Evolutionary conservation across 2,329 filamentous ascomycete genomes (phyloP), one percentile per base, ranked within the genome.

Genomic region (Elsinoe ampelina): DNA sequence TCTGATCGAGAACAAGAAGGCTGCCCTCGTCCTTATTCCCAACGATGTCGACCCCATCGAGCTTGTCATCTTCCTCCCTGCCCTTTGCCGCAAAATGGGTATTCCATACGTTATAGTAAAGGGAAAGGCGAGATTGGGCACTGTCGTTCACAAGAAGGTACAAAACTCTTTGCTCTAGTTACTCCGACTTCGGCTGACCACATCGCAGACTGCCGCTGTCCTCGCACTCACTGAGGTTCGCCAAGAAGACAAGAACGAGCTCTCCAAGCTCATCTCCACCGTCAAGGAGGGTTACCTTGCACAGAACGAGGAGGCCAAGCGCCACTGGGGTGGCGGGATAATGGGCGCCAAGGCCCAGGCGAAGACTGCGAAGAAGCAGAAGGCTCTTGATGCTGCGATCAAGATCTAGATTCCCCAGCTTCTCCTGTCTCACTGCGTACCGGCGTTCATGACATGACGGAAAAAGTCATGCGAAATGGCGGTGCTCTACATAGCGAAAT

Each of bases 1-100:
- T 66, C 83, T 95, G 68, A 88, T 95, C 70, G 90, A 95, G 86
- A 96, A 96, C 84, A 98, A 98, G 89, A 98, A 98, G 87, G 92
- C 93, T 65, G 85, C 89, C 63, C 84, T 98, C 65, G 95, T 98
- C 73, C 85, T 98, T 68, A 98, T 98, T 75, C 89, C 93, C 76
- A 95, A 98, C 81, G 93, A 98, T 74, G 95, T 98, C 70, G 93
- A 98, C 83, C 93, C 93, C 70, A 98, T 98, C 73, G 93, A 98
- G 84, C 80, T 98, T 69, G 95, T 98, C 71, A 89, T 98, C 78
- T 98, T 95, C 87, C 85, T 98, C 64, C 93, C 93, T 67, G 91
- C 93, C 71, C 88, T 98, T 67, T 98, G 93, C 89, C 88, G 92
- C 79, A 98, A 98, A 89, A 98, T 98, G 92, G 95, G 95, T 80